phyloP scores from a whole-genome alignment of 306 rosid species.

The Quercus rubra region DNA sequence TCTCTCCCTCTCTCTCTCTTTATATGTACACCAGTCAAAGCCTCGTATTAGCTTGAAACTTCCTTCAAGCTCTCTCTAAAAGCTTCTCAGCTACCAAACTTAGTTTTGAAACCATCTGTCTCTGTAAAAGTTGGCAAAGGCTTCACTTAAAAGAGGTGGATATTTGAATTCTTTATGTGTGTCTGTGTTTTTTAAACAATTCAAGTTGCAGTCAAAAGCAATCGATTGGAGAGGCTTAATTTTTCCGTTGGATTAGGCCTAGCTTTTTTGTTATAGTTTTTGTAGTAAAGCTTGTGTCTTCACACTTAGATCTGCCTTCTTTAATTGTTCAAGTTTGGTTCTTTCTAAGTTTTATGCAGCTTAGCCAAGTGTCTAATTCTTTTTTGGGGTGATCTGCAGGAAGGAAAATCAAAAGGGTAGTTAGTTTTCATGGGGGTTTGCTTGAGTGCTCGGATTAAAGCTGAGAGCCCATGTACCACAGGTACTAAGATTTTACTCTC shows the following conservation, averaged over 20 bases:
- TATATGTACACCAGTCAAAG: constrained; percentile 12
- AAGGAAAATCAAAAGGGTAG: constrained; percentile 19
- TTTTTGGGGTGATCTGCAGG: constrained; percentile 32
- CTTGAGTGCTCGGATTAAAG: constrained; percentile 32
- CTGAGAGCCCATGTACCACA: constrained; percentile 20
- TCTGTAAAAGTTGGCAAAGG: not conserved
- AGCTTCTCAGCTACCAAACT: constrained; percentile 12
- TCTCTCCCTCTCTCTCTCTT: constrained; percentile 1
- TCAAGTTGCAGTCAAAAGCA: not conserved
- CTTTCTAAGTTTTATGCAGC: constrained; percentile 3
- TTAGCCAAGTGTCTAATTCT: constrained; percentile 1
- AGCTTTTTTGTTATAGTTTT: not conserved
- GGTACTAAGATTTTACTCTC: constrained; percentile 24
- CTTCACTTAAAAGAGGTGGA: constrained; percentile 13
- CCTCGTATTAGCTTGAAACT: constrained; percentile 2
- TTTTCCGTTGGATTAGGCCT: constrained; percentile 5
- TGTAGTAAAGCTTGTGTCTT: constrained; percentile 2
- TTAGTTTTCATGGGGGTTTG: constrained; percentile 54
- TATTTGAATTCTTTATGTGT: constrained; percentile 6
- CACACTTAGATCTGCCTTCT: constrained; percentile 32
- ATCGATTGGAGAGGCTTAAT: not conserved
- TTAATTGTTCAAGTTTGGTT: constrained; percentile 1
- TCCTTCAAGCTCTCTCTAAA: constrained; percentile 22
- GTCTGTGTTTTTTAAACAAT: not conserved
- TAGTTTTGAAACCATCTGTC: not conserved